Base-by-base conservation (phyloP, 441 rosid genomes). In the Raphanus hybrid region DNA sequence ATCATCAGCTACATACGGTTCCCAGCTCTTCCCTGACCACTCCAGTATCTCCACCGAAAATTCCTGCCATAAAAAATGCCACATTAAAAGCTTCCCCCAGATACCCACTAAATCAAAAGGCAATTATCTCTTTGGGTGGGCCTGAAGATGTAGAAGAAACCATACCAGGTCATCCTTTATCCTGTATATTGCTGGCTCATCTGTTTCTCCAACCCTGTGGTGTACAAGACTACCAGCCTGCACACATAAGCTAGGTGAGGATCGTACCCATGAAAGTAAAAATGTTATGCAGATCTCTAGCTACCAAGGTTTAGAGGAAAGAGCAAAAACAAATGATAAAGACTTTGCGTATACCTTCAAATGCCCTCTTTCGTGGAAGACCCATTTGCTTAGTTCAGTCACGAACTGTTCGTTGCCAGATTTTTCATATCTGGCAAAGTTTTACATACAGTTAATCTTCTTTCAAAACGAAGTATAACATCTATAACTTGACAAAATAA, bases 301-400 rank as follows among this genome's bases (percentile, higher is more conserved):
- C 81, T 45, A 71, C 7, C 34, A 55, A 34, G 14, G 10, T 50
- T 6, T 41, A 1, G 8, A 26, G 15, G 10, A 70, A 2, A 15
- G 29, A 72, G 45, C 9, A 75, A 45, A 34, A 78, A 65, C 60
- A 27, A 70, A 60, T 8, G n/a, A 59, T 27, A 75, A 73, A 1
- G 64, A 54, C 48, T 39, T 50, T 26, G 84, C 52, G 20, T 57
- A 86, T 84, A 92, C 97, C 98, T 89, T 87, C 32, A 94, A 83
- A 81, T 88, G 97, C 70, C 97, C 95, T 77, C 96, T 89, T 87
- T 92, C 95, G 77, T 92, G 96, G 86, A 91, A 88, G 73, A 89
- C 82, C 98, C 98, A 92, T 81, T 92, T 91, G 86, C 92, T 87
- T 77, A 94, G 84, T 84, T 91, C 98, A 78, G 91, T 87, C 79